Conservation (phyloP, 176 grass and related monocot species). For the Alloteropsis semialata region DNA sequence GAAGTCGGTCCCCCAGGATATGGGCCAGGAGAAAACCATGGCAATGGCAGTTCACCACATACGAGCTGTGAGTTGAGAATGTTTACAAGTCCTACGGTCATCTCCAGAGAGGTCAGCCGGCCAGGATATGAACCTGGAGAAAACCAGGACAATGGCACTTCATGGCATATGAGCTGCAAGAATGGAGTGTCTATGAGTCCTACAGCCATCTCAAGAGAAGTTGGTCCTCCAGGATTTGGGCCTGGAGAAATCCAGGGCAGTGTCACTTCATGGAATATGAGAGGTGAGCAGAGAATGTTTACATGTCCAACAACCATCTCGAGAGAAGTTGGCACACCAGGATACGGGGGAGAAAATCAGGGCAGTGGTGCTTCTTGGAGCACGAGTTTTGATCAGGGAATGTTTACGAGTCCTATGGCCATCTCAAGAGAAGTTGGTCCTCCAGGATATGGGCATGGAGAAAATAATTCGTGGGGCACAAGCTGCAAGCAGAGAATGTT, state of each 20-base stretch:
- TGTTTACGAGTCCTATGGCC: background rate
- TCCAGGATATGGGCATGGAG: background rate
- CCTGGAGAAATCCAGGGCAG: background rate
- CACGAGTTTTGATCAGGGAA: background rate
- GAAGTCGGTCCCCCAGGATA: background rate
- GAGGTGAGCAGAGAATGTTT: background rate
- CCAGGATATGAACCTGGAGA: constrained; percentile 16
- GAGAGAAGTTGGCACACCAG: background rate
- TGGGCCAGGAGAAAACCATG: background rate
- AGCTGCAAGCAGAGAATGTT: background rate
- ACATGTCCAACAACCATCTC: background rate
- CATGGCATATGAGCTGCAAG: background rate
- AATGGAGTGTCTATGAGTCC: background rate
- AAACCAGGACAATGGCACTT: constrained; percentile 9
- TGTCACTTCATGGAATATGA: background rate
- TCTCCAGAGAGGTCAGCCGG: background rate
- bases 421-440: constrained; percentile 3
- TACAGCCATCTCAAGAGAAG: background rate
- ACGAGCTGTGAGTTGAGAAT: background rate
- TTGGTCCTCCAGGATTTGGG: background rate
- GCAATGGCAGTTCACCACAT: background rate
- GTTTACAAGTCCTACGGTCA: background rate
- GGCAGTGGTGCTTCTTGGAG: background rate
- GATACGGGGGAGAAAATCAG: background rate
- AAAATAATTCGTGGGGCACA: background rate